Percentiles rank a stretch among this genome's conserved stretches.
Evolutionary conservation across 495 filamentous ascomycete genomes (phyloP).

Genomic region (Aspergillus steynii): DNA sequence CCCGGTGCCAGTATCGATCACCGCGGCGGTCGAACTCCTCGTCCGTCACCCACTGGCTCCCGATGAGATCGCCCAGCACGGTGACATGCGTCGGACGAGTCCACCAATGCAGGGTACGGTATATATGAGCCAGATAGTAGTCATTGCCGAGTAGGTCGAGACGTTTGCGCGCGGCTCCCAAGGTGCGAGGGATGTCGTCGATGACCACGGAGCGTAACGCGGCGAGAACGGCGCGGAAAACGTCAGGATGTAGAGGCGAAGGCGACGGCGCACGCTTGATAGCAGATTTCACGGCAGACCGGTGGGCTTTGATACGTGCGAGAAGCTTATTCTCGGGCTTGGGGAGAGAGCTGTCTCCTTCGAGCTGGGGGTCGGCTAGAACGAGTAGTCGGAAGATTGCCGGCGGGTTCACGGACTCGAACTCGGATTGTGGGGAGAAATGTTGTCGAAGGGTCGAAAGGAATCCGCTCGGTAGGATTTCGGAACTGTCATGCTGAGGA

Average conservation of each 20-base stretch:
- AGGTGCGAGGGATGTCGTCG: slow-evolving; percentile 63
- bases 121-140: slow-evolving; percentile 90
- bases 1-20: slow-evolving; percentile 75
- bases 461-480: slow-evolving; percentile 10
- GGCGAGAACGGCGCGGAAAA: slow-evolving; percentile 44
- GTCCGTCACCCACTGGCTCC: slow-evolving; percentile 93
- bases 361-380: slow-evolving; percentile 91
- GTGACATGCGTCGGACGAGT: slow-evolving; percentile 81
- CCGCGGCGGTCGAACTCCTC: slow-evolving; percentile 75
- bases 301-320: slow-evolving; percentile 56
- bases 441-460: slow-evolving; percentile 53
- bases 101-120: slow-evolving; percentile 81
- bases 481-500: slow-evolving; percentile 28
- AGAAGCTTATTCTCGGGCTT: slow-evolving; percentile 59
- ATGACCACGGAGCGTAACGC: slow-evolving; percentile 52
- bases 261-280: slow-evolving; percentile 4
- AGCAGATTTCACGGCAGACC: slow-evolving; percentile 27
- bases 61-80: slow-evolving; percentile 87
- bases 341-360: slow-evolving; percentile 84
- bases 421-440: slow-evolving; percentile 25
- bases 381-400: slow-evolving; percentile 82
- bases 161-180: slow-evolving; percentile 68
- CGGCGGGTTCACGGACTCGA: slow-evolving; percentile 19
- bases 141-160: slow-evolving; percentile 92
- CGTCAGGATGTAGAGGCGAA: slow-evolving; percentile 21